Percentiles rank a stretch among this genome's conserved stretches.
Conservation (phyloP, 2,329 filamentous ascomycete species). For the Xylariaceae sp. region DNA sequence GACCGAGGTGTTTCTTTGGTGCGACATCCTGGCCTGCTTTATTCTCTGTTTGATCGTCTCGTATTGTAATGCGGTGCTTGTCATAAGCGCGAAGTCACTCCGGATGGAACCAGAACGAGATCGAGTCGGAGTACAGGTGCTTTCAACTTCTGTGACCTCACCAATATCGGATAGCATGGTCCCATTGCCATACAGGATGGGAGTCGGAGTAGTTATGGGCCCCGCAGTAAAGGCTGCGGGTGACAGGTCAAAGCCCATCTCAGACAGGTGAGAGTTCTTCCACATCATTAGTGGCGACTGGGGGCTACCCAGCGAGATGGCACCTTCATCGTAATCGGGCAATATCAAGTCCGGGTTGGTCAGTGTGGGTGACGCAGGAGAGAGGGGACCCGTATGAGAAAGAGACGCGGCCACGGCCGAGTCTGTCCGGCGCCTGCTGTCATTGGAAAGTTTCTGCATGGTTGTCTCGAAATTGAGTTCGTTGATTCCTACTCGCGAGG, state of each 20-base stretch:
- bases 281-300: constrained; percentile 49
- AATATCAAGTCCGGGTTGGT: constrained; percentile 95
- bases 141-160: constrained; percentile 50
- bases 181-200: constrained; percentile 64
- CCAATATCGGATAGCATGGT: constrained; percentile 65
- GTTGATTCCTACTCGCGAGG: constrained; percentile 11
- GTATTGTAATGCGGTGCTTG: constrained; percentile 29
- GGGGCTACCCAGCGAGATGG: constrained; percentile 48
- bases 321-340: constrained; percentile 62
- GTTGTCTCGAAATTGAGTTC: constrained; percentile 12
- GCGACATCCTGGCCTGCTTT: constrained; percentile 35
- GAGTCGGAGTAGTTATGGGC: constrained; percentile 50
- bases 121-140: constrained; percentile 40
- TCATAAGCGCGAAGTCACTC: constrained; percentile 28
- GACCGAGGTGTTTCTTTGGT: constrained; percentile 50
- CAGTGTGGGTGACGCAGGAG: constrained; percentile 74
- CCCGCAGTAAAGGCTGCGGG: constrained; percentile 36
- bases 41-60: constrained; percentile 41
- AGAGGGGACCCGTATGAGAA: constrained; percentile 38
- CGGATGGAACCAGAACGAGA: constrained; percentile 33
- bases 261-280: constrained; percentile 41
- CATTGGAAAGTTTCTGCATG: constrained; percentile 27
- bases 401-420: constrained; percentile 15
- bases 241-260: constrained; percentile 42
- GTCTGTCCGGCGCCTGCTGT: constrained; percentile 17